phyloP scores from a whole-genome alignment of 2,329 filamentous ascomycete species.

The Colletotrichum destructivum region DNA sequence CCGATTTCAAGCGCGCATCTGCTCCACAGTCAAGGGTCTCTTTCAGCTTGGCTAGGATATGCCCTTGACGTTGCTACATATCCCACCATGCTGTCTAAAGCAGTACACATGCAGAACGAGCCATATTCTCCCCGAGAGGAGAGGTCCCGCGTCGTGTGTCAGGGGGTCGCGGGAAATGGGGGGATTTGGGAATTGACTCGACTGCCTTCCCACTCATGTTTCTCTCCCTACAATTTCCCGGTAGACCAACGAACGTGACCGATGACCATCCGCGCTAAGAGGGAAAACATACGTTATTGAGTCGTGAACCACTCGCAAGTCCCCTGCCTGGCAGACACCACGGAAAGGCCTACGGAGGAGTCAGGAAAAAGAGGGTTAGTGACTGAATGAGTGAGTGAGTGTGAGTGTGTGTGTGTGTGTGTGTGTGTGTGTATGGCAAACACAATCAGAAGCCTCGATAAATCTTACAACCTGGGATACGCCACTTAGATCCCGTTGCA shows the following conservation, averaged over 20 bases:
- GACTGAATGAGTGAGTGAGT: no score
- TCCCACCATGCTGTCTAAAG: neutral
- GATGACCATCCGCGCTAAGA: neutral
- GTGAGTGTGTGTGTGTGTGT: no score
- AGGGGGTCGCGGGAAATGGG: neutral
- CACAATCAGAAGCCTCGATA: neutral
- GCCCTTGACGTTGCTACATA: slow-evolving; percentile 13
- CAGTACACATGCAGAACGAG: neutral
- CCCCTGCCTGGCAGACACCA: neutral
- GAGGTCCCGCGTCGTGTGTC: neutral
- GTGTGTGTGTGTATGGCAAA: no score
- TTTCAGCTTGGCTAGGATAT: slow-evolving; percentile 33
- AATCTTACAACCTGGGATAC: neutral
- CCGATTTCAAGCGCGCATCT: slow-evolving; percentile 21
- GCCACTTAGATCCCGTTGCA: no score
- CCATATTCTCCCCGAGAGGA: slow-evolving; percentile 7
- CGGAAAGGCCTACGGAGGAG: no score
- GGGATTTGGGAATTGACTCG: neutral
- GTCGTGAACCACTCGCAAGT: neutral
- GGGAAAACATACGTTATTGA: neutral
- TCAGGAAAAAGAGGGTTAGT: neutral
- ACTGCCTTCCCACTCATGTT: neutral
- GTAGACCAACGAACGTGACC: neutral
- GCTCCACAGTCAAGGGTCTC: slow-evolving; percentile 8
- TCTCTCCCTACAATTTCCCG: neutral